Evolutionary conservation across 1,284 basidiomycete species (phyloP).

Genomic region (Moesziomyces parantarcticus): DNA sequence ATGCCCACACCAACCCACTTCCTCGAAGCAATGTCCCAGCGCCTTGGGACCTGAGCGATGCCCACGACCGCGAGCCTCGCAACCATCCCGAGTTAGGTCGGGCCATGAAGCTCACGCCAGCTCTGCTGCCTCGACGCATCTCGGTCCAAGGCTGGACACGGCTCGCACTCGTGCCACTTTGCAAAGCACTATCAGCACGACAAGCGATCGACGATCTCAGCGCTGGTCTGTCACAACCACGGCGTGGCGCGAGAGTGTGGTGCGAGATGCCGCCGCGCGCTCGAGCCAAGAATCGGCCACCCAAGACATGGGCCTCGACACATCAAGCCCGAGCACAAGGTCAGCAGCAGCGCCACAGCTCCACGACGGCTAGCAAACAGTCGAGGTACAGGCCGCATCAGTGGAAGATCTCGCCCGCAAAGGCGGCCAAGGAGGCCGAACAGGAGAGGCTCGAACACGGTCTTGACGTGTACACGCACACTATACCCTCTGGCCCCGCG

Average conservation of each 20-base stretch:
- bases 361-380: neutral
- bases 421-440: slow-evolving; percentile 16
- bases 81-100: too few species aligned
- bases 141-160: too few species aligned
- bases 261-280: slow-evolving; percentile 22
- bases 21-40: neutral
- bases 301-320: slow-evolving; percentile 46
- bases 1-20: too few species aligned
- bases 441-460: slow-evolving; percentile 25
- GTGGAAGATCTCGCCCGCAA: slow-evolving; percentile 3
- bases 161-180: too few species aligned
- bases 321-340: slow-evolving; percentile 4
- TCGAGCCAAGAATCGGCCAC: slow-evolving; percentile 2
- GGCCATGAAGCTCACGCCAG: neutral
- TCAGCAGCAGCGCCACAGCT: neutral
- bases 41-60: neutral
- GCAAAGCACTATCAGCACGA: too few species aligned
- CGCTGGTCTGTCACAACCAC: too few species aligned
- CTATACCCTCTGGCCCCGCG: slow-evolving; percentile 18
- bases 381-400: neutral
- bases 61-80: neutral
- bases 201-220: too few species aligned
- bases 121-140: neutral
- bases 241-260: slow-evolving; percentile 9
- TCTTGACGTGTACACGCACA: slow-evolving; percentile 23